phyloP scores from a whole-genome alignment of 2,329 filamentous ascomycete species.

The Pseudocercospora musae region DNA sequence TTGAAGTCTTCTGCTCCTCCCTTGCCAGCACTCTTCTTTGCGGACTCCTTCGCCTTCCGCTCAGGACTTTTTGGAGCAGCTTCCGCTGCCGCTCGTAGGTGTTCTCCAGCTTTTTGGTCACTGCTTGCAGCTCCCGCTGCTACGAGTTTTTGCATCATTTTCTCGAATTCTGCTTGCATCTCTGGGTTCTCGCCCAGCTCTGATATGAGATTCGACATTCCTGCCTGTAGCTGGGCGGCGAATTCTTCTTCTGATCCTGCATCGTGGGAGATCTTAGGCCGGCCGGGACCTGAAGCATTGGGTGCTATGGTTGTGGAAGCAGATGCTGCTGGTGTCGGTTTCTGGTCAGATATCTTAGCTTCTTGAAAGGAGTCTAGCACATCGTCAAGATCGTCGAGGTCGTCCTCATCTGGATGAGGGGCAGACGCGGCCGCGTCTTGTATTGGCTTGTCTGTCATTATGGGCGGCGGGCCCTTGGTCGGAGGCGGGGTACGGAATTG shows the following conservation, averaged over 20 bases:
- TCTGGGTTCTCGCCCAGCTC: conserved; percentile 61
- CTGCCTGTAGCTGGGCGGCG: conserved; percentile 78
- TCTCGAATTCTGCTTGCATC: conserved; percentile 74
- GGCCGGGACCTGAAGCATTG: conserved; percentile 40
- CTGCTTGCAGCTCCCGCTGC: conserved; percentile 46
- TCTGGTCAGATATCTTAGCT: conserved; percentile 52
- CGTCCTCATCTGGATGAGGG: conserved; percentile 89
- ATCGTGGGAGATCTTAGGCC: conserved; percentile 31
- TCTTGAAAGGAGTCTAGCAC: conserved; percentile 85
- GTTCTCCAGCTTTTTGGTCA: conserved; percentile 31
- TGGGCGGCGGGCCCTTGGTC: conserved; percentile 1
- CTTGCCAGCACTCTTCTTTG: conserved; percentile 7
- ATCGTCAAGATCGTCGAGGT: conserved; percentile 89
- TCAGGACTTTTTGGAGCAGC: conserved; percentile 25
- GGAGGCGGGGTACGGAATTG: not conserved
- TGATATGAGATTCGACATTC: conserved; percentile 80
- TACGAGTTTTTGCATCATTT: conserved; percentile 47
- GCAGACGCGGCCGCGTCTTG: conserved; percentile 33
- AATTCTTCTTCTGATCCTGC: conserved; percentile 60
- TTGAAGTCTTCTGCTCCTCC: conserved; percentile 64
- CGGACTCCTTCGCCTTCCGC: conserved; percentile 20
- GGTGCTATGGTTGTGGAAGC: conserved; percentile 31
- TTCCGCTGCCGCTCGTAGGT: conserved; percentile 35
- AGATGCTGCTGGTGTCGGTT: conserved; percentile 26
- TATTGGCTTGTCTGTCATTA: conserved; percentile 30